A percentile compares a stretch with the other conserved stretches of the same genome.
Conservation (phyloP, 495 filamentous ascomycete genomes). For the Penicillium maclennaniae region DNA sequence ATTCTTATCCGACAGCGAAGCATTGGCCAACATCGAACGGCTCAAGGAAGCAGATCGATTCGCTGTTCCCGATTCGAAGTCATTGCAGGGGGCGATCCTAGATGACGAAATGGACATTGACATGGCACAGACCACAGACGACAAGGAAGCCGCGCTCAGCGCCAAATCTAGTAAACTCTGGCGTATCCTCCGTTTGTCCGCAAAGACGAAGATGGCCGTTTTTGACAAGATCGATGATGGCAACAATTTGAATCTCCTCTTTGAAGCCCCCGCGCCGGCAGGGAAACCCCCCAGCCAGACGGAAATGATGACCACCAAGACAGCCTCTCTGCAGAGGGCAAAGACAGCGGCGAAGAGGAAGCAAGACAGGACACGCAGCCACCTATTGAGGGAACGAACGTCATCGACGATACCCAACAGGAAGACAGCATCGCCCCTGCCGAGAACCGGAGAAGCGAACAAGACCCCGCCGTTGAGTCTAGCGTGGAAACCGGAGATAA, state of each 20-base stretch:
- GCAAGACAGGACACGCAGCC: conserved; percentile 11
- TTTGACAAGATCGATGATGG: conserved; percentile 87
- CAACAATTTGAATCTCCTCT: conserved; percentile 58
- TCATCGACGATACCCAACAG: conserved; percentile 9
- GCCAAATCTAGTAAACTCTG: conserved; percentile 82
- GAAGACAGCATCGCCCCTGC: conserved; percentile 3
- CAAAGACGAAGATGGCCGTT: conserved; percentile 61
- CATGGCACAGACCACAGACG: conserved; percentile 65
- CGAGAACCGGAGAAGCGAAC: conserved; percentile 17
- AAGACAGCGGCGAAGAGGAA: conserved; percentile 10
- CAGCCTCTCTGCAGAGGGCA: conserved; percentile 1
- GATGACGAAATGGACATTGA: conserved; percentile 79
- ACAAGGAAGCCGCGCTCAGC: conserved; percentile 61
- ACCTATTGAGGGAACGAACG: conserved; percentile 11
- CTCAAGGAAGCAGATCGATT: conserved; percentile 55
- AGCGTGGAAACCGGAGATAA: conserved; percentile 15
- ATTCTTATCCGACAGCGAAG: conserved; percentile 66
- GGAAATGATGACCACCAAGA: conserved; percentile 13
- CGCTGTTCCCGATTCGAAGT: conserved; percentile 51
- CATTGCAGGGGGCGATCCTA: conserved; percentile 58
- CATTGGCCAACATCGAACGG: conserved; percentile 50
- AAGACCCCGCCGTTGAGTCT: conserved; percentile 15
- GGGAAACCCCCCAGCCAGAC: conserved; percentile 29
- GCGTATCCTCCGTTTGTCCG: conserved; percentile 77
- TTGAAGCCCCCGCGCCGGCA: conserved; percentile 35